These are phyloP conservation scores for Kandelia obovata DNA, from an alignment of 345 rosid species.

Conservation along the genomic window DNA sequence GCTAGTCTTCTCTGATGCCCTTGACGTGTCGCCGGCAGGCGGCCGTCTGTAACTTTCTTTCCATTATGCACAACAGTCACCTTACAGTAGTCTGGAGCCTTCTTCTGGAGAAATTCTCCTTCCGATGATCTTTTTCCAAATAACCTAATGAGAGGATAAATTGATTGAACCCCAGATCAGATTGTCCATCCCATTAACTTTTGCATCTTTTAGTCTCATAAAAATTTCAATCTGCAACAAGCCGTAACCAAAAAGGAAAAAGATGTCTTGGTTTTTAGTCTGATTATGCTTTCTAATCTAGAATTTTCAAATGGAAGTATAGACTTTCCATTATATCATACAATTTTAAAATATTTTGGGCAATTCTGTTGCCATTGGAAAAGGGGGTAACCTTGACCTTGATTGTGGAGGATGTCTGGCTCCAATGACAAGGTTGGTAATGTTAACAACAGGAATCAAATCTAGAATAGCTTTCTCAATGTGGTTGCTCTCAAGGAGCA, in stretches of 20 bases:
- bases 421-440: conserved; percentile 57
- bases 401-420: conserved; percentile 35
- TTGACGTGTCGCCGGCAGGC: background rate
- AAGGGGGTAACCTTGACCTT: conserved; percentile 24
- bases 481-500: conserved; percentile 46
- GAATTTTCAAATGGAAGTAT: no score
- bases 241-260: no score
- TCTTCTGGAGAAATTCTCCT: conserved; percentile 44
- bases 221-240: no score
- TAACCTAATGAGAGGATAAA: conserved; percentile 18
- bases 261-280: no score
- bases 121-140: conserved; percentile 30
- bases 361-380: no score
- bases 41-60: conserved; percentile 23
- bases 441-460: conserved; percentile 58
- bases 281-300: no score
- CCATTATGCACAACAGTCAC: conserved; percentile 44
- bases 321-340: no score
- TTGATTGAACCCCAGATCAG: background rate
- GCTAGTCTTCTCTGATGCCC: background rate
- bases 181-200: background rate
- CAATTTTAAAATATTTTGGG: no score
- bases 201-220: no score
- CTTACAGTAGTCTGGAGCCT: conserved; percentile 54
- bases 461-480: conserved; percentile 48